A percentile compares a stretch with the other conserved stretches of the same genome.
Evolutionary conservation across 768 basidiomycete species (phyloP).

Genomic region (Kwoniella sp.): DNA sequence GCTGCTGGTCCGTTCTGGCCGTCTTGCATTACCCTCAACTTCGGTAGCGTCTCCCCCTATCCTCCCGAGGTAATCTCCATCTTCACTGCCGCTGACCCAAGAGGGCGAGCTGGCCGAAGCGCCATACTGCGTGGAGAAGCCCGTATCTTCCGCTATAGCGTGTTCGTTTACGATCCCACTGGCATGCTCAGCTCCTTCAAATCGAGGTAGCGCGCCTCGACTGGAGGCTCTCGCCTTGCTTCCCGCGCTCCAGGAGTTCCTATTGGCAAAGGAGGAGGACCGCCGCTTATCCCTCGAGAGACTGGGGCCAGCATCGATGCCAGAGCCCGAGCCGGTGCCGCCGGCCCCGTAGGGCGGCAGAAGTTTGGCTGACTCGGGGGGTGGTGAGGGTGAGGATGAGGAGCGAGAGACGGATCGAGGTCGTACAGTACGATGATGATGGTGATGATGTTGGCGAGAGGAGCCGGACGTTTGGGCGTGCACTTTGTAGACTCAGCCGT

Average conservation of each 20-base stretch:
- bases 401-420: constrained; percentile 33
- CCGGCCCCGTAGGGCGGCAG: background rate
- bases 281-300: constrained; percentile 18
- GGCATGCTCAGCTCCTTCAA: background rate
- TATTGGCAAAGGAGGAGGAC: constrained; percentile 12
- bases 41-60: constrained; percentile 25
- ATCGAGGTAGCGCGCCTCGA: constrained; percentile 1
- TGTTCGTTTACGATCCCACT: too few species aligned
- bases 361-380: constrained; percentile 18
- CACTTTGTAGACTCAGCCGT: constrained; percentile 1
- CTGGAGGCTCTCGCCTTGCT: constrained; percentile 1
- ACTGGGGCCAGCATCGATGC: background rate
- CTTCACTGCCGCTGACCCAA: constrained; percentile 20
- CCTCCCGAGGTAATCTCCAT: constrained; percentile 23
- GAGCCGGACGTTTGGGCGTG: background rate
- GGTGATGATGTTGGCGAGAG: constrained; percentile 18
- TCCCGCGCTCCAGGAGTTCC: too few species aligned
- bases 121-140: constrained; percentile 25
- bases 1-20: background rate
- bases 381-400: constrained; percentile 45
- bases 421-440: constrained; percentile 5
- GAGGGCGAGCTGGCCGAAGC: constrained; percentile 28
- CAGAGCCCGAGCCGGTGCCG: background rate
- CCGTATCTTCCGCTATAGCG: too few species aligned
- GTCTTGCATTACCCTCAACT: constrained; percentile 16